Conservation (phyloP, 78 protist genomes). For the Diacronema lutheri region DNA sequence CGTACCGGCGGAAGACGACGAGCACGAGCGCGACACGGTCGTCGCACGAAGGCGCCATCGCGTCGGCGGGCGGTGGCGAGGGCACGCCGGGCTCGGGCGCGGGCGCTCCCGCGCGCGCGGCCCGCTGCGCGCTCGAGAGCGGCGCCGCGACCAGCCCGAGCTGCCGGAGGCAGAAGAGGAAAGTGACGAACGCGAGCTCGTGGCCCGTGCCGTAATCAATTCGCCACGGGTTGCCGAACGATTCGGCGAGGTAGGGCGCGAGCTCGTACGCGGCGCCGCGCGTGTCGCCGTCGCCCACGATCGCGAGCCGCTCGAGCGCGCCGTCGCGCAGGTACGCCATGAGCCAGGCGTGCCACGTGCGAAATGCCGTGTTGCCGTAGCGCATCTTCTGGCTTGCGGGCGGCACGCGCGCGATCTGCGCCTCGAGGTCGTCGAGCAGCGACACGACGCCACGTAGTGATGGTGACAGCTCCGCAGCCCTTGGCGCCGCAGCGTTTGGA, state of each 20-base stretch:
- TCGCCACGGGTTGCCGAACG: conserved; percentile 85
- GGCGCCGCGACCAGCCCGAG: conserved; percentile 31
- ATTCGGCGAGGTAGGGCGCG: conserved; percentile 58
- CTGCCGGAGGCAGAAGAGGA: conserved; percentile 31
- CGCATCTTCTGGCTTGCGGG: conserved; percentile 66
- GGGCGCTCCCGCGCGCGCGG: too few relatives aligned
- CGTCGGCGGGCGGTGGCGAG: neutral
- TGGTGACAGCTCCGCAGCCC: neutral
- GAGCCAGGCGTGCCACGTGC: neutral
- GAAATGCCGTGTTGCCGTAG: conserved; percentile 65
- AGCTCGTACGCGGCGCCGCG: conserved; percentile 64
- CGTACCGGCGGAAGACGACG: conserved; percentile 45
- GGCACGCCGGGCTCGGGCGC: neutral
- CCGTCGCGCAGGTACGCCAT: neutral
- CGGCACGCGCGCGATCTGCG: conserved; percentile 57
- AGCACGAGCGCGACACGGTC: neutral
- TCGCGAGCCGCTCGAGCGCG: neutral
- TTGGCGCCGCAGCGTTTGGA: neutral
- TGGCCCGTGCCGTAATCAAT: conserved; percentile 99
- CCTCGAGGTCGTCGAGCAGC: conserved; percentile 31
- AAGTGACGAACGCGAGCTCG: conserved; percentile 67
- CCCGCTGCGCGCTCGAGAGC: conserved; percentile 23
- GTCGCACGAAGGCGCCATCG: neutral
- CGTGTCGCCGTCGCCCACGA: neutral
- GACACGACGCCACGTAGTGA: neutral